phyloP scores from a whole-genome alignment of 345 rosid species.

The Citrus maxima region DNA sequence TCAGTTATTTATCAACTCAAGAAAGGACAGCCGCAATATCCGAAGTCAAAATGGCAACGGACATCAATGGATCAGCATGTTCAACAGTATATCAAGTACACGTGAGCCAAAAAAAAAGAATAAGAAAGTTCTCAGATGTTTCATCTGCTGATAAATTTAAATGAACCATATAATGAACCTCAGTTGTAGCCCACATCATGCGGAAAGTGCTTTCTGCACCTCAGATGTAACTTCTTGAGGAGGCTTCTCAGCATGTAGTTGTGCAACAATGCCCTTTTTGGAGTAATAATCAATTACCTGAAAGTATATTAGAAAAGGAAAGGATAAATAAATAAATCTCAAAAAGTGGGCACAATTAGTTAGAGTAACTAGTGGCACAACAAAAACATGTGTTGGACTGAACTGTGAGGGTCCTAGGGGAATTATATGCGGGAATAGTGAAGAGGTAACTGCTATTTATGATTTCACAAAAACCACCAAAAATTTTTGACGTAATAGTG shows the following conservation, averaged over 20 bases:
- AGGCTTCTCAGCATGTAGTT: constrained; percentile 81
- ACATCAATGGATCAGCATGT: neutral
- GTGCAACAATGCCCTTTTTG: constrained; percentile 60
- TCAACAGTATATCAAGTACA: neutral
- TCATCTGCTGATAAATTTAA: constrained; percentile 2
- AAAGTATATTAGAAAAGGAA: constrained; percentile 7
- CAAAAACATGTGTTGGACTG: neutral
- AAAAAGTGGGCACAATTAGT: neutral
- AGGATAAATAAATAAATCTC: neutral
- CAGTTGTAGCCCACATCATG: neutral
- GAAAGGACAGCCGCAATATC: neutral
- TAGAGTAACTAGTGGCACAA: neutral
- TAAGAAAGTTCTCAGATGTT: neutral
- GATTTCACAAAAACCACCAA: neutral
- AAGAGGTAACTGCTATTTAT: neutral
- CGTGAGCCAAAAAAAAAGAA: neutral
- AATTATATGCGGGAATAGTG: neutral
- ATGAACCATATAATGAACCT: neutral
- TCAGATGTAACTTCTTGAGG: constrained; percentile 67
- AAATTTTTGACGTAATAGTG: neutral
- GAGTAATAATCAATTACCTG: constrained; percentile 83
- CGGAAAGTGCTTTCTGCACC: constrained; percentile 72
- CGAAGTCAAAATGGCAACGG: constrained; percentile 3
- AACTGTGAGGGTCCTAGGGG: neutral
- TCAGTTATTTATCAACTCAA: neutral